phyloP scores from a whole-genome alignment of 179 eudicot genomes.

The Beta corolliflora region DNA sequence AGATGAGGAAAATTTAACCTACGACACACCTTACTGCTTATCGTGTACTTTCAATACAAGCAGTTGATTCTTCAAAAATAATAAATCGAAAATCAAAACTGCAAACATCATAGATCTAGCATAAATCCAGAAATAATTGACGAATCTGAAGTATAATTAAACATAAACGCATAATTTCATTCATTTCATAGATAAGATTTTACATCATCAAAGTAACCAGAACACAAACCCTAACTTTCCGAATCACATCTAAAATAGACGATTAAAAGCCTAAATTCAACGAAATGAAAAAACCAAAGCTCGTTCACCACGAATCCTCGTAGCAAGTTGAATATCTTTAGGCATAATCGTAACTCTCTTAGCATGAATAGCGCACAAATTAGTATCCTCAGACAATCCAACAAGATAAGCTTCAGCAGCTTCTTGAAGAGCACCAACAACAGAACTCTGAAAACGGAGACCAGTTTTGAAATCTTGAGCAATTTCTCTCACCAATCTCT shows the following conservation, averaged over 20 bases:
- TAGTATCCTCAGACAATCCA: constrained; percentile 22
- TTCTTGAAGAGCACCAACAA: constrained; percentile 27
- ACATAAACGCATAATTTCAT: no score
- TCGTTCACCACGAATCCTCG: constrained; percentile 33
- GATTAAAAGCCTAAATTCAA: no score
- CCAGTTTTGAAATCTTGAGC: constrained; percentile 15
- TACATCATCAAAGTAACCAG: no score
- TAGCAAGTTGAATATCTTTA: constrained; percentile 30
- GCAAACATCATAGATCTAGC: background rate
- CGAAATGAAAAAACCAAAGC: constrained; percentile 13
- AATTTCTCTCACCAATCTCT: no score
- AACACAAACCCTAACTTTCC: no score
- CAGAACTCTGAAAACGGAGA: constrained; percentile 29
- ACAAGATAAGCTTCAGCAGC: background rate
- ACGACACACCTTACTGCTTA: background rate
- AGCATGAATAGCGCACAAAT: constrained; percentile 22
- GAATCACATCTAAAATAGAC: background rate
- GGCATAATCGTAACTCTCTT: constrained; percentile 29
- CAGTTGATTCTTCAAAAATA: background rate
- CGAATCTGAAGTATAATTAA: no score
- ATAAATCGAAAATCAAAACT: background rate
- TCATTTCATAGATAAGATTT: no score
- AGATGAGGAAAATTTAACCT: background rate
- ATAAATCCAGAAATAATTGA: no score
- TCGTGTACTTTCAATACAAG: background rate